These are phyloP conservation scores for Geranomyces variabilis DNA, from an alignment of 192 early-diverging fungal genomes.

Conservation along the genomic window DNA sequence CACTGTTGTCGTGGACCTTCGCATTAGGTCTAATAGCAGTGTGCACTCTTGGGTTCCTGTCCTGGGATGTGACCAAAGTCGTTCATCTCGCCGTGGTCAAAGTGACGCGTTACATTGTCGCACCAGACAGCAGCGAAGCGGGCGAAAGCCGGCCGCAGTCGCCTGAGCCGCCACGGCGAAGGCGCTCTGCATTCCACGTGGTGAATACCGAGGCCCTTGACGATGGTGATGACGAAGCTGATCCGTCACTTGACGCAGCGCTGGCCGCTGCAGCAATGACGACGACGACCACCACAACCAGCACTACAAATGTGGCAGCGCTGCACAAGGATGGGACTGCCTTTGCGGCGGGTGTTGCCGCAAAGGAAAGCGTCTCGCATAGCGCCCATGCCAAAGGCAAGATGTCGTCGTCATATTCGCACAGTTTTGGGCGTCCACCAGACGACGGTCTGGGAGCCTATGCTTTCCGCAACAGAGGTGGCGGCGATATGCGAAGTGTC, in stretches of 20 bases:
- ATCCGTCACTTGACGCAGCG: background rate
- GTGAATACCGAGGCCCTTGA: background rate
- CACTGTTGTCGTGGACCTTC: slow-evolving; percentile 4
- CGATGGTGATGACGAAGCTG: background rate
- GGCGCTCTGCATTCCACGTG: background rate
- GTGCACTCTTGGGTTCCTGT: slow-evolving; percentile 7
- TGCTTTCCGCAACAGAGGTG: too few relatives aligned
- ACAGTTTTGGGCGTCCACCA: too few relatives aligned
- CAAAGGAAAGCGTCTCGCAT: background rate
- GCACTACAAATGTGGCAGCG: background rate
- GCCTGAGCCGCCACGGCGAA: background rate
- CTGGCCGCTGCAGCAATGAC: background rate
- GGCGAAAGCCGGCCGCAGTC: slow-evolving; percentile 7
- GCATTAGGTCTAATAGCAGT: slow-evolving; percentile 2
- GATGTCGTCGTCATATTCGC: background rate
- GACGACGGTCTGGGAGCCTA: too few relatives aligned
- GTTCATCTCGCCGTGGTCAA: slow-evolving; percentile 28
- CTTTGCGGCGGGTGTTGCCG: background rate
- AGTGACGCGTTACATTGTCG: slow-evolving; percentile 11
- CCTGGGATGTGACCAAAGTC: slow-evolving; percentile 35
- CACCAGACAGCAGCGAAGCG: slow-evolving; percentile 6
- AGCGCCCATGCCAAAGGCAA: background rate
- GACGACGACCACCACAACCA: slow-evolving; percentile 4
- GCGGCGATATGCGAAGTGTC: too few relatives aligned
- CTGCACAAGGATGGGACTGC: background rate